These are phyloP conservation scores for Solanum virginianum DNA, from an alignment of 257 asterid genomes.

Conservation along the genomic window DNA sequence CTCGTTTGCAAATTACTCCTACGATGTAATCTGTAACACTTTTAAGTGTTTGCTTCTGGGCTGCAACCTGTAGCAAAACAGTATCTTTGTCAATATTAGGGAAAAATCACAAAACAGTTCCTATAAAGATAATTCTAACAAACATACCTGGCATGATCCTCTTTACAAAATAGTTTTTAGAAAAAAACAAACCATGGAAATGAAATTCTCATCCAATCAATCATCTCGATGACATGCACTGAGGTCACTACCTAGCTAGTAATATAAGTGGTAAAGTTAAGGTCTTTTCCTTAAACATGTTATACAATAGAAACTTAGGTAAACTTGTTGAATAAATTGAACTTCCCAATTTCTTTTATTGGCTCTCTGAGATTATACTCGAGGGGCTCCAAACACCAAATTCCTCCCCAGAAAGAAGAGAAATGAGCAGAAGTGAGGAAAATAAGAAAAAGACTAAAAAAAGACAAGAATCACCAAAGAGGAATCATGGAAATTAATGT, in stretches of 20 bases:
- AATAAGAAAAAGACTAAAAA: background rate
- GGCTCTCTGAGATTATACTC: background rate
- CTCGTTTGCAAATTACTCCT: slow-evolving; percentile 79
- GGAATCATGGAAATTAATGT: background rate
- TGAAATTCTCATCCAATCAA: background rate
- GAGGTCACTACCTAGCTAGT: background rate
- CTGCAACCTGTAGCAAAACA: slow-evolving; percentile 56
- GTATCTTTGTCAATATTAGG: background rate
- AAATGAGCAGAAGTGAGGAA: background rate
- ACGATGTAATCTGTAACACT: slow-evolving; percentile 78
- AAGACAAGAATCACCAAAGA: background rate
- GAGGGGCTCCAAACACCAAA: background rate
- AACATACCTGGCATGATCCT: background rate
- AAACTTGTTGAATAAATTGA: background rate
- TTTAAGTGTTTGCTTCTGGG: slow-evolving; percentile 77
- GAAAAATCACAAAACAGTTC: background rate
- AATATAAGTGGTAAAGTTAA: background rate
- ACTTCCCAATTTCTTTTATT: background rate
- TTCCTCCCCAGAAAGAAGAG: background rate
- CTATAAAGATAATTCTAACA: background rate
- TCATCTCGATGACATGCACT: background rate
- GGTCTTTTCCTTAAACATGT: background rate
- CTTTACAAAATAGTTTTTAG: background rate
- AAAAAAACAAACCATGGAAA: background rate
- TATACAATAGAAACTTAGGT: background rate